Conservation (phyloP, 257 asterid genomes). For the Solanum chiquidenum region DNA sequence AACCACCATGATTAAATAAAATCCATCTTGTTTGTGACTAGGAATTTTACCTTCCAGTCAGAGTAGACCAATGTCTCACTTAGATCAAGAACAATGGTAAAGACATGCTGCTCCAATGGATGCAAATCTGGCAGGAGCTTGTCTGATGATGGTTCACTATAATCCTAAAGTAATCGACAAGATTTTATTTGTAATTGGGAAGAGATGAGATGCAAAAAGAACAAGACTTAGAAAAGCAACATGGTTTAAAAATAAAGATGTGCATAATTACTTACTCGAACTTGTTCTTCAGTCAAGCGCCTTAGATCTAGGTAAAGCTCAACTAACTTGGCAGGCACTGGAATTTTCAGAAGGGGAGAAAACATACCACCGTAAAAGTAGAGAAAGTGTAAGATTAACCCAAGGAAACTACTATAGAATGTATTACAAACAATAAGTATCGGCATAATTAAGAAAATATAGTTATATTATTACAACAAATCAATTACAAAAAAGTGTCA, state of each 20-base stretch:
- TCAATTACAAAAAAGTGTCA: neutral
- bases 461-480: neutral
- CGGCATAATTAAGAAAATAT: neutral
- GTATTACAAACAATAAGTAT: neutral
- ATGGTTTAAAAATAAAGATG: neutral
- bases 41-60: slow-evolving; percentile 68
- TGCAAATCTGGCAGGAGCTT: slow-evolving; percentile 87
- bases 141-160: slow-evolving; percentile 78
- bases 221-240: neutral
- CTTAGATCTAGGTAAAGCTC: slow-evolving; percentile 70
- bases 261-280: slow-evolving; percentile 43
- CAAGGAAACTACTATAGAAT: neutral
- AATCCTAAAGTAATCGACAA: slow-evolving; percentile 36
- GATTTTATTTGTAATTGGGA: neutral
- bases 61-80: slow-evolving; percentile 73
- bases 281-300: slow-evolving; percentile 66
- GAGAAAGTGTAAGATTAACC: neutral
- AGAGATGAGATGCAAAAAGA: neutral
- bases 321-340: slow-evolving; percentile 69
- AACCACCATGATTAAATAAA: neutral
- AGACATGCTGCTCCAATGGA: slow-evolving; percentile 73
- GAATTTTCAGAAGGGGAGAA: slow-evolving; percentile 6
- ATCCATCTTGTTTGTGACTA: neutral
- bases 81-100: slow-evolving; percentile 82
- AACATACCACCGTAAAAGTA: neutral